Conservation (phyloP, 768 basidiomycete species). For the Artomyces pyxidatus region DNA sequence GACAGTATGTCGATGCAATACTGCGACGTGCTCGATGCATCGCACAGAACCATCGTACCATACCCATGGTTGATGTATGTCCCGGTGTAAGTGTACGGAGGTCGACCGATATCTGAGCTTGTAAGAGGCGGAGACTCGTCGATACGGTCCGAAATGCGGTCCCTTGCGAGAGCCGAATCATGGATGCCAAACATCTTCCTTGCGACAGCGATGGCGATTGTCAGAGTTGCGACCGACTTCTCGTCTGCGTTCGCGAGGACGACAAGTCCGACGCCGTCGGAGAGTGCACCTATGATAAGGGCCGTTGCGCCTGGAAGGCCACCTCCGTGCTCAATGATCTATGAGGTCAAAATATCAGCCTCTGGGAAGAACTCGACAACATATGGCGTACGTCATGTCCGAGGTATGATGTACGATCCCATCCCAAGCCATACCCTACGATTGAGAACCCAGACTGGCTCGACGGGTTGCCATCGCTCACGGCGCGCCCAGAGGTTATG, state of each 20-base stretch:
- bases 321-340: constrained; percentile 1
- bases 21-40: not conserved
- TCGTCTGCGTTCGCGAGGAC: constrained; percentile 5
- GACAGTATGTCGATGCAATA: not conserved
- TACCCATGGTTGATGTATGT: not conserved
- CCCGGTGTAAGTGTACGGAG: not conserved
- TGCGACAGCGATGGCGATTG: not conserved
- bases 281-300: not conserved
- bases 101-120: not conserved
- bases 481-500: constrained; percentile 24
- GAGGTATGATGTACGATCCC: constrained; percentile 29
- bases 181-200: not conserved
- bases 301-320: not conserved
- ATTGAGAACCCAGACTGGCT: constrained; percentile 19
- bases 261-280: constrained; percentile 4
- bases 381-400: constrained; percentile 30
- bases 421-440: constrained; percentile 35
- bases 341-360: not conserved
- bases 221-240: not conserved
- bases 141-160: too few species aligned
- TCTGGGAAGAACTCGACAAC: not conserved
- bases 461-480: constrained; percentile 15
- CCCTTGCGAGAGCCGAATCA: too few species aligned
- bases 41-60: not conserved
- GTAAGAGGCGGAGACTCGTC: not conserved